These are phyloP conservation scores for Spiromastix sp. DNA, from an alignment of 2,329 filamentous ascomycete genomes.

Conservation along the genomic window DNA sequence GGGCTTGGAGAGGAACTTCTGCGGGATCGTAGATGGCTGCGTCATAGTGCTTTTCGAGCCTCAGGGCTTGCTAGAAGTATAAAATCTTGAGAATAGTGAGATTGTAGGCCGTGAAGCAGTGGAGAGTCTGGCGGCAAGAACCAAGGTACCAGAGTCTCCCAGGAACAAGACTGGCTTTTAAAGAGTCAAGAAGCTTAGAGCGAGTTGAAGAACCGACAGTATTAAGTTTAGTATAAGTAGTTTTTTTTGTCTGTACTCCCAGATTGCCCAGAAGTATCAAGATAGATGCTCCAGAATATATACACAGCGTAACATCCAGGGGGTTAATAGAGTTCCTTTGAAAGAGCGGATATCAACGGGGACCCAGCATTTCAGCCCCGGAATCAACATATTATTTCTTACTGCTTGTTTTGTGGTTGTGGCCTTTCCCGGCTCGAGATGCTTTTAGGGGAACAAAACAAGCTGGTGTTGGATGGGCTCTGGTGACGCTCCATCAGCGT, in stretches of 20 bases:
- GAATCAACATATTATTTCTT: neutral
- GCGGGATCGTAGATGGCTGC: slow-evolving; percentile 46
- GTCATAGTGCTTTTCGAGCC: slow-evolving; percentile 33
- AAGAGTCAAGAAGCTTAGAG: neutral
- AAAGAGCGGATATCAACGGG: neutral
- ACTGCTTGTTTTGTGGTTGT: neutral
- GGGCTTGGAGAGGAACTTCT: slow-evolving; percentile 69
- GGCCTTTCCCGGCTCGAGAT: slow-evolving; percentile 35
- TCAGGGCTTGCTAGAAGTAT: neutral
- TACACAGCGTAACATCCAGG: neutral
- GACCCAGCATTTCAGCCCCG: neutral
- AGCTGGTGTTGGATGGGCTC: slow-evolving; percentile 6
- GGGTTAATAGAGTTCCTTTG: neutral
- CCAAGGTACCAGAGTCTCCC: neutral
- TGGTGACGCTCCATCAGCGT: slow-evolving; percentile 15
- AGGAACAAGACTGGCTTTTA: no score
- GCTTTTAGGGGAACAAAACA: slow-evolving; percentile 37
- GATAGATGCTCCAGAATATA: neutral
- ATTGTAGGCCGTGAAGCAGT: neutral
- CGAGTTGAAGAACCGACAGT: neutral
- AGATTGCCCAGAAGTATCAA: neutral
- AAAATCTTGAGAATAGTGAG: neutral
- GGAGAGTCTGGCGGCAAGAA: neutral
- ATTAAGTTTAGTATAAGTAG: no score
- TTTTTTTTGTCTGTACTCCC: no score